These are phyloP conservation scores for Aulographum hederae DNA, from an alignment of 2,329 filamentous ascomycete genomes.

Conservation along the genomic window DNA sequence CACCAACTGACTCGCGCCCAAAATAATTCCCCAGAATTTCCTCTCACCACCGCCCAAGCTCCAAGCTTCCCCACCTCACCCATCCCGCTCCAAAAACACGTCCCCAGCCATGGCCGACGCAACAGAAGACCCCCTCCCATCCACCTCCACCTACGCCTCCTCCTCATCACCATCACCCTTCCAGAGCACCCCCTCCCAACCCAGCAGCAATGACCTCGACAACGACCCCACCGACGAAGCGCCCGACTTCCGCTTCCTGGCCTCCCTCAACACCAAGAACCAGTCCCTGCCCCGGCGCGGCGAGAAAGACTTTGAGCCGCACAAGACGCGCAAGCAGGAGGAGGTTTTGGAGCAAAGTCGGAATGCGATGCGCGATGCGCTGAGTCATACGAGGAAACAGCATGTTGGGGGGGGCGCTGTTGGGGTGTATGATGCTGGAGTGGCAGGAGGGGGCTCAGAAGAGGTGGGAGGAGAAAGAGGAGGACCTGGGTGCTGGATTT, in stretches of 20 bases:
- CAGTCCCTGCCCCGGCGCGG: slow-evolving; percentile 67
- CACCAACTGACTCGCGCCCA: no score
- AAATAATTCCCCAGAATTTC: no score
- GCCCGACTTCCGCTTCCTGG: slow-evolving; percentile 68
- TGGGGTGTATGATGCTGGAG: slow-evolving; percentile 60
- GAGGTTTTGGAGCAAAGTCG: slow-evolving; percentile 63
- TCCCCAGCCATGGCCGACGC: no score
- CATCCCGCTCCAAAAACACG: no score
- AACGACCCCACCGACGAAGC: slow-evolving; percentile 58
- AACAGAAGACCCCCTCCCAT: no score
- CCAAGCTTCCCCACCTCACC: no score
- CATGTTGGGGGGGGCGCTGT: slow-evolving; percentile 44
- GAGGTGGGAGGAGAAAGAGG: slow-evolving; percentile 25
- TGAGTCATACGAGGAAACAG: slow-evolving; percentile 61
- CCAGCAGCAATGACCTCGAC: slow-evolving; percentile 58
- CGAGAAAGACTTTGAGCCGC: slow-evolving; percentile 93
- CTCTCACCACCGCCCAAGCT: no score
- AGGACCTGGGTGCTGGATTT: slow-evolving; percentile 31
- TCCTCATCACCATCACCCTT: no score
- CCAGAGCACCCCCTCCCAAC: no score
- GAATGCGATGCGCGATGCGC: slow-evolving; percentile 72
- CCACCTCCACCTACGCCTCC: no score
- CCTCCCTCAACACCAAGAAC: slow-evolving; percentile 14
- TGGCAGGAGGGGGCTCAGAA: no score
- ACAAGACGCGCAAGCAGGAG: slow-evolving; percentile 70